phyloP scores from a whole-genome alignment of 1,284 basidiomycete species.

The Trametes hirsuta region DNA sequence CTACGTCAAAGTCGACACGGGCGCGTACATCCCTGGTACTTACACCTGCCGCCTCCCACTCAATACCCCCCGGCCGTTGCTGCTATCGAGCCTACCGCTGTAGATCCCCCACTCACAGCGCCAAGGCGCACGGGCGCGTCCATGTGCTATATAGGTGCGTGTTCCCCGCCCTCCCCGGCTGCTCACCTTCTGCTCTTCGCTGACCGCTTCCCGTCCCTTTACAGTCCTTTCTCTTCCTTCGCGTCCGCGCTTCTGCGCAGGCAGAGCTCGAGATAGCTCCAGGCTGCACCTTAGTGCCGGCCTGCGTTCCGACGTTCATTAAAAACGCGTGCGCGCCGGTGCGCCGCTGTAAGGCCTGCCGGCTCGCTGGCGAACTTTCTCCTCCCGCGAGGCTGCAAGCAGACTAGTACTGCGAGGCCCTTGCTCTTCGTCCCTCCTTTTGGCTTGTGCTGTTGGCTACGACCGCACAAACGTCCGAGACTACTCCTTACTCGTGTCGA shows the following conservation, averaged over 20 bases:
- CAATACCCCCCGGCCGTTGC: background rate
- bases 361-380: conserved; percentile 11
- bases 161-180: background rate
- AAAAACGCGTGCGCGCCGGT: conserved; percentile 6
- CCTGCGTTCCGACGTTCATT: conserved; percentile 13
- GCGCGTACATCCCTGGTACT: background rate
- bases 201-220: background rate
- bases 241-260: background rate
- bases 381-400: conserved; percentile 19
- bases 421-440: conserved; percentile 2
- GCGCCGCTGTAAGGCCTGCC: background rate
- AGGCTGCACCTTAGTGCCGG: background rate
- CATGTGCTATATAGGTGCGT: background rate
- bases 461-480: background rate
- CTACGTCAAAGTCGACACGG: background rate
- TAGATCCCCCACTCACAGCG: background rate
- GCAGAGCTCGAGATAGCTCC: background rate
- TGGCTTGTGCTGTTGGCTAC: background rate
- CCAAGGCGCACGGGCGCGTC: background rate
- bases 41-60: background rate
- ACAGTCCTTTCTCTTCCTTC: background rate
- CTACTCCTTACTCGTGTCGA: background rate
- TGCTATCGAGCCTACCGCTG: background rate
- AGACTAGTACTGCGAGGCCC: conserved; percentile 12
- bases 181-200: background rate